Conservation (phyloP, 805 yeast genomes). For the Citeromyces nyonsensis region DNA sequence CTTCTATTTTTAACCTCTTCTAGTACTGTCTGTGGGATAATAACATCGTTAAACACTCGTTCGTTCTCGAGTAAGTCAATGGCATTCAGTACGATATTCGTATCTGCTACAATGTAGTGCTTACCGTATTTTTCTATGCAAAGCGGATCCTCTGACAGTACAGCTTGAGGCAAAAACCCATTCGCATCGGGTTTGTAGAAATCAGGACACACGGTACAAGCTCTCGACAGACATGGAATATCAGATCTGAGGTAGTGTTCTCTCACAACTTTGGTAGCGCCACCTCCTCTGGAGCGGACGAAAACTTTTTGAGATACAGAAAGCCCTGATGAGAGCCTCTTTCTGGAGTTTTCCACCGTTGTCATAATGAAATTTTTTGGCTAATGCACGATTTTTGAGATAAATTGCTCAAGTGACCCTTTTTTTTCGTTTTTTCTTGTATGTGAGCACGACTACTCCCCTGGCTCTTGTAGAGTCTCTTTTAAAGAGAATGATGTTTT, state of each 20-base stretch:
- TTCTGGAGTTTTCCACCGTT: slow-evolving; percentile 11
- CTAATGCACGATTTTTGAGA: too few species aligned
- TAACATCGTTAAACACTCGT: slow-evolving; percentile 71
- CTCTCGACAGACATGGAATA: slow-evolving; percentile 75
- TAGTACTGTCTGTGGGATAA: slow-evolving; percentile 87
- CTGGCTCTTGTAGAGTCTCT: too few species aligned
- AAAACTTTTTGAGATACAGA: slow-evolving; percentile 79
- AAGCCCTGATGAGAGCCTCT: slow-evolving; percentile 31
- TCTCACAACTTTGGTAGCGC: slow-evolving; percentile 80
- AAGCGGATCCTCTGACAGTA: slow-evolving; percentile 53
- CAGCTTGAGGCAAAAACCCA: slow-evolving; percentile 49
- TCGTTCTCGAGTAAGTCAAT: slow-evolving; percentile 78
- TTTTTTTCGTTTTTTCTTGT: too few species aligned
- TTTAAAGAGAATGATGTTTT: too few species aligned
- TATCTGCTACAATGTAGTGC: slow-evolving; percentile 81
- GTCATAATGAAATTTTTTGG: too few species aligned
- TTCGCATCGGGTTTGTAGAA: slow-evolving; percentile 45
- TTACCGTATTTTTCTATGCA: slow-evolving; percentile 26
- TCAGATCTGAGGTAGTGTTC: slow-evolving; percentile 90
- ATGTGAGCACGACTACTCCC: too few species aligned
- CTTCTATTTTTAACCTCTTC: slow-evolving; percentile 87
- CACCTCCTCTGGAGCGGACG: slow-evolving; percentile 81
- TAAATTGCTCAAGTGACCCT: too few species aligned
- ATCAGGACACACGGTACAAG: slow-evolving; percentile 47
- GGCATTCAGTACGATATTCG: slow-evolving; percentile 77